Base-by-base conservation (phyloP, 2,329 filamentous ascomycete species). In the Xylariaceae sp. region DNA sequence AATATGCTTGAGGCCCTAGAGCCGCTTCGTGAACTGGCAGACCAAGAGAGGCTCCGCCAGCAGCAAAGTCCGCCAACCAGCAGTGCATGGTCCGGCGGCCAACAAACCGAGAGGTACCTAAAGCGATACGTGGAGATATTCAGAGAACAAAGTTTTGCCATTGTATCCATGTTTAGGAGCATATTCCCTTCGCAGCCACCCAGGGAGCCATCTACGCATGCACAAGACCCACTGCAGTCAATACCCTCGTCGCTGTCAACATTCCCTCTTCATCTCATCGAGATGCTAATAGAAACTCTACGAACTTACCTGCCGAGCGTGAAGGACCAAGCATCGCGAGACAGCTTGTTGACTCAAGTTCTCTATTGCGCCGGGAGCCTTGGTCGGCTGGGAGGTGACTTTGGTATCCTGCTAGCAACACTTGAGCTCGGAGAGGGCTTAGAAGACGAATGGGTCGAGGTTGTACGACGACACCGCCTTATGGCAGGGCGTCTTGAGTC, bases 41-140 rank as follows among this genome's bases (percentile, higher is more conserved):
- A 98, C 65, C 91, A 96, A 69, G 94, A 97, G 74, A 87, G 74
- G 46, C 70, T 74, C 41, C 80, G 78, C 12, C 78, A 82, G 58
- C 74, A 73, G 53, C 74, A 79, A 29, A 70, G 74, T 12, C 68
- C 73, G 5, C 67, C 73, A 4, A 70, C 71, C 19, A 73, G 74
- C 7, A 73, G 73, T 36, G 71, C 74, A 31, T 89, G 83, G 84
- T 85, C 83, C 2, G 86, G 86, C 1, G 94, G 94, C 0, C 92
- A 96, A 69, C 95, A 98, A 73, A 97, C 93, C 1, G 95, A 98
- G 73, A 85, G 92, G 48, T 99, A 92, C 68, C 78, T 99, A 39
- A 99, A 98, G 74, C 85, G 93, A 44, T 99, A 96, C 74, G 91
- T 99, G 67, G 95, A 99, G 72, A 92, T 99, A 24, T 98, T 98